Conservation (phyloP, 495 filamentous ascomycete species). For the Hypoxylon trugodes region DNA sequence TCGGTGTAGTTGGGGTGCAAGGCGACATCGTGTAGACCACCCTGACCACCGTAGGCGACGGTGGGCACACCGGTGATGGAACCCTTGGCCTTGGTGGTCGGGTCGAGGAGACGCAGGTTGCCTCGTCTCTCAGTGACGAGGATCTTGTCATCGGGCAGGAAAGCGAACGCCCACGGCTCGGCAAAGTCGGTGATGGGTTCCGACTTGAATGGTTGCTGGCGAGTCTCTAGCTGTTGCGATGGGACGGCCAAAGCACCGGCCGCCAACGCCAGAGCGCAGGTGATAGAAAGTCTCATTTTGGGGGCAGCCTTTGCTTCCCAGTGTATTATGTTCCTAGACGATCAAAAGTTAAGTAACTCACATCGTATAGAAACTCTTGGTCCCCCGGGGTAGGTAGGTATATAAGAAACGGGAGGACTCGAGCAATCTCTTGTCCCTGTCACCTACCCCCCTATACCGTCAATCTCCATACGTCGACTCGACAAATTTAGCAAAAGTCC, state of each 20-base stretch:
- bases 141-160: constrained; percentile 49
- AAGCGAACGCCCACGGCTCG: constrained; percentile 49
- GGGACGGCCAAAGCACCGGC: constrained; percentile 46
- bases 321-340: constrained; percentile 43
- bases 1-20: constrained; percentile 46
- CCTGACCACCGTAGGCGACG: constrained; percentile 49
- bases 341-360: constrained; percentile 37
- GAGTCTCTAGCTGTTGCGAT: constrained; percentile 42
- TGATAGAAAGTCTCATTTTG: constrained; percentile 47
- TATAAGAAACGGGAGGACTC: constrained; percentile 44
- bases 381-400: constrained; percentile 41
- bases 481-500: constrained; percentile 34
- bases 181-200: constrained; percentile 43
- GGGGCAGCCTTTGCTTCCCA: constrained; percentile 37
- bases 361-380: constrained; percentile 39
- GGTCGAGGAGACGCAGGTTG: constrained; percentile 46
- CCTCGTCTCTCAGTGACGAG: constrained; percentile 49
- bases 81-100: constrained; percentile 44
- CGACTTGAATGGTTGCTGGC: constrained; percentile 46
- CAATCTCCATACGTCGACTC: constrained; percentile 27
- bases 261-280: constrained; percentile 45
- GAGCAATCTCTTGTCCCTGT: constrained; percentile 36
- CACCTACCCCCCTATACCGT: constrained; percentile 17
- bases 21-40: constrained; percentile 49
- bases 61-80: constrained; percentile 47